Percentiles rank a stretch among this genome's conserved stretches.
These are phyloP conservation scores for Zalaria obscura DNA, from an alignment of 2,329 filamentous ascomycete genomes.

Conservation along the genomic window DNA sequence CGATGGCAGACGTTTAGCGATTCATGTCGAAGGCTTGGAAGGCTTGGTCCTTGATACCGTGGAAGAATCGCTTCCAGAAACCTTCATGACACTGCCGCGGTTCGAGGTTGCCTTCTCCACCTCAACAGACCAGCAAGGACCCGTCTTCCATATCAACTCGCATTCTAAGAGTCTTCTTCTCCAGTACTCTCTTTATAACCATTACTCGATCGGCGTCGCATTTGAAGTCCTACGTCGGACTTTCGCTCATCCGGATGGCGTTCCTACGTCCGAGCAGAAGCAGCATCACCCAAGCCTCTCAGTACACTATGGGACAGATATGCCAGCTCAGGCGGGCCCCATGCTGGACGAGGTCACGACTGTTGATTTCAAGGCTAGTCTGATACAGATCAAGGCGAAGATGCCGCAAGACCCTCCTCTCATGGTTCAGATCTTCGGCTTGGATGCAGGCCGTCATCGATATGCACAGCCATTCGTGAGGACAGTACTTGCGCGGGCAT, in stretches of 20 bases:
- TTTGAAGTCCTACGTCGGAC: constrained; percentile 49
- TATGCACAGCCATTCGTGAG: constrained; percentile 75
- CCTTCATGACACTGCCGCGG: constrained; percentile 72
- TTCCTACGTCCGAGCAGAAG: constrained; percentile 1
- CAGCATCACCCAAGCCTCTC: constrained; percentile 5
- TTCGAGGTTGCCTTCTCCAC: constrained; percentile 82
- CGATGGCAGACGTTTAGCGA: constrained; percentile 68
- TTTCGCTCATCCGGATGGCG: constrained; percentile 14
- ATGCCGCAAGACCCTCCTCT: constrained; percentile 82
- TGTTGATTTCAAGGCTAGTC: constrained; percentile 64
- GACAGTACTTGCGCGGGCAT: constrained; percentile 67
- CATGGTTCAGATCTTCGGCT: constrained; percentile 74
- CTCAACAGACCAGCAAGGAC: constrained; percentile 71
- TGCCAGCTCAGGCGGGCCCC: background rate
- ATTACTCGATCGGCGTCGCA: constrained; percentile 80
- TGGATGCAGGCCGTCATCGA: constrained; percentile 73
- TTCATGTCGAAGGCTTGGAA: constrained; percentile 75
- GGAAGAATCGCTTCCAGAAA: constrained; percentile 70
- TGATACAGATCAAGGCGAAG: constrained; percentile 77
- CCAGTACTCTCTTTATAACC: constrained; percentile 85
- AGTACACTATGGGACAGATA: background rate
- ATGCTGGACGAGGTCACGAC: constrained; percentile 52
- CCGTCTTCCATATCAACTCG: constrained; percentile 75
- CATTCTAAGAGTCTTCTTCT: constrained; percentile 64
- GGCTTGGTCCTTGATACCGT: constrained; percentile 80